A percentile compares a stretch with the other conserved stretches of the same genome.
These are phyloP conservation scores for Komagataella populi DNA, from an alignment of 805 yeast genomes.

Conservation along the genomic window DNA sequence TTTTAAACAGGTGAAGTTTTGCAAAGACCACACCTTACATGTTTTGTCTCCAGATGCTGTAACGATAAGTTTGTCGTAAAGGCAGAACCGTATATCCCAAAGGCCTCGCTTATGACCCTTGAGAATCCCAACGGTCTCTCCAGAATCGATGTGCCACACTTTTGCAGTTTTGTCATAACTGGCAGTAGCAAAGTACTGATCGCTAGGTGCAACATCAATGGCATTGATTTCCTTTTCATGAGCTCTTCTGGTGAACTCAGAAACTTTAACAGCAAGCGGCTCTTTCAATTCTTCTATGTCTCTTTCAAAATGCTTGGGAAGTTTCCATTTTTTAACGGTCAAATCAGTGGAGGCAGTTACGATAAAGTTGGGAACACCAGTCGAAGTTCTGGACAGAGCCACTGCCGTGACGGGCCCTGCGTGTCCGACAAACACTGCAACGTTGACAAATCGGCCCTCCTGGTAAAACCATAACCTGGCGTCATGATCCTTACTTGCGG, in stretches of 20 bases:
- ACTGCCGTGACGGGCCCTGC: constrained; percentile 78
- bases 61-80: constrained; percentile 59
- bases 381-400: constrained; percentile 47
- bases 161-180: constrained; percentile 89
- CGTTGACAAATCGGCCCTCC: constrained; percentile 24
- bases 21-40: constrained; percentile 76
- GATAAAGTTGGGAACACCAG: constrained; percentile 45
- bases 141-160: constrained; percentile 75
- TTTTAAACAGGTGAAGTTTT: constrained; percentile 57
- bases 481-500: constrained; percentile 82
- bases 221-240: constrained; percentile 95
- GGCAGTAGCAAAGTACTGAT: constrained; percentile 80
- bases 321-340: constrained; percentile 76
- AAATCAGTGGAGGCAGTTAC: constrained; percentile 79
- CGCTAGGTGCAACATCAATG: constrained; percentile 83
- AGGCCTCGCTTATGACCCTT: constrained; percentile 90
- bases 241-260: constrained; percentile 87
- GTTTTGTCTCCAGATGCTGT: constrained; percentile 94
- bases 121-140: constrained; percentile 75
- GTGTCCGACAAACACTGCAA: constrained; percentile 72
- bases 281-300: constrained; percentile 10
- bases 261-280: constrained; percentile 30
- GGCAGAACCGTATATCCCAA: constrained; percentile 82
- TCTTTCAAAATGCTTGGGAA: constrained; percentile 26
- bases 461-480: constrained; percentile 75